Base-by-base conservation (phyloP, 169 alveolate species). In the Eimeria maxima region DNA sequence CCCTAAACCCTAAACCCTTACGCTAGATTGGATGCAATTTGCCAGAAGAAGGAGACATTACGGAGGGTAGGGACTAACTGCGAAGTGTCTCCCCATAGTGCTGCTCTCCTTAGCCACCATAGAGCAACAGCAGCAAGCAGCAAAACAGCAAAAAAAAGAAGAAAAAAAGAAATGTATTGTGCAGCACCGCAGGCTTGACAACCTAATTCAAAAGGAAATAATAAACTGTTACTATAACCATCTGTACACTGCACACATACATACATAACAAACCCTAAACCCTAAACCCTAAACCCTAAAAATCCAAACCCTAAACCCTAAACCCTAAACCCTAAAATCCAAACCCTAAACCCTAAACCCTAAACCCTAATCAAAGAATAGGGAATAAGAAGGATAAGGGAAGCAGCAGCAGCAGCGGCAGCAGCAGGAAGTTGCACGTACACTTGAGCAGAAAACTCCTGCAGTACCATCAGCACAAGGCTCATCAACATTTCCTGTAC, bases 21-120 rank as follows among this genome's bases (percentile, higher is more conserved):
- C 86, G 55, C 11, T 44, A 74, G 55, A 50, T 74, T 74, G 4
- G 86, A 74, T 22, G 50, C 50, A 22, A 74, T n/a, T 44, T 74
- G 86, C 89, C 89, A 78, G 63, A 78, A 78, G 65, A 44, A 78
- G 89, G 67, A 42, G 33, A 78, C 47, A 27, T 57, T 44, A 11
- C 89, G 7, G 1, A 78, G 89, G 65, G 63, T 29, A 29, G 89
- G 24, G 33, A 78, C 65, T 16, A 78, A 18, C 63, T 78, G 65
- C 33, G 89, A 78, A 20, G n/a, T 18, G 33, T 78, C 89, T 78
- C 65, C 89, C 57, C 33, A 78, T 20, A 78, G 57, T 16, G 45
- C 65, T 11, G 65, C 89, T 22, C 89, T 50, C 38, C 89, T 16
- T 13, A 78, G 55, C 89, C 89, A 78, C 89, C 89, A 78, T 3